phyloP scores from a whole-genome alignment of 179 eudicot species.

The Actinidia arguta region DNA sequence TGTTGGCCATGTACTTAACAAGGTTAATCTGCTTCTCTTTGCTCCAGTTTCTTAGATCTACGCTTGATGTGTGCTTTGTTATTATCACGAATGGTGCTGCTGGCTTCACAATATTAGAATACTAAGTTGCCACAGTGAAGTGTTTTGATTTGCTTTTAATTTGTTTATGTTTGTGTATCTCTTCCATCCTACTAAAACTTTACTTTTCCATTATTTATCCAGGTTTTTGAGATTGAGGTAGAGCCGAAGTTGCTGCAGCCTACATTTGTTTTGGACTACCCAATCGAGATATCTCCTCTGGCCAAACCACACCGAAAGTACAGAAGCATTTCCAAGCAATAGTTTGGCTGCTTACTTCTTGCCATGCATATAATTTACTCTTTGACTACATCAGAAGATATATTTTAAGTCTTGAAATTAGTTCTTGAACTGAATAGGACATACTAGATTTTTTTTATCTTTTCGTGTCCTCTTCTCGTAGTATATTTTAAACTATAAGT shows the following conservation, averaged over 20 bases:
- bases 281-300: conserved; percentile 95
- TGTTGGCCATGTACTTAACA: conserved; percentile 85
- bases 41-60: background rate
- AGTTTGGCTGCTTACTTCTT: conserved; percentile 1
- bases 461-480: background rate
- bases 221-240: conserved; percentile 89
- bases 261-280: conserved; percentile 97
- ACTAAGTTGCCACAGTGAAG: background rate
- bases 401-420: background rate
- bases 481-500: too few relatives aligned
- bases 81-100: background rate
- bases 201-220: conserved; percentile 23
- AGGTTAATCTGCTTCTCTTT: conserved; percentile 52
- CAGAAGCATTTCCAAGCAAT: conserved; percentile 1
- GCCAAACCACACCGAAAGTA: conserved; percentile 99
- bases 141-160: background rate
- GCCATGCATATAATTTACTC: background rate
- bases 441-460: background rate
- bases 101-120: background rate
- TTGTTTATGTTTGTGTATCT: background rate
- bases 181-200: background rate
- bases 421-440: background rate
- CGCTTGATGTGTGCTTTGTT: background rate
- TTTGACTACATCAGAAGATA: background rate
- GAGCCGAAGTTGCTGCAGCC: conserved; percentile 93